These are phyloP conservation scores for Naganishia onofrii DNA, from an alignment of 768 basidiomycete species.

Conservation along the genomic window DNA sequence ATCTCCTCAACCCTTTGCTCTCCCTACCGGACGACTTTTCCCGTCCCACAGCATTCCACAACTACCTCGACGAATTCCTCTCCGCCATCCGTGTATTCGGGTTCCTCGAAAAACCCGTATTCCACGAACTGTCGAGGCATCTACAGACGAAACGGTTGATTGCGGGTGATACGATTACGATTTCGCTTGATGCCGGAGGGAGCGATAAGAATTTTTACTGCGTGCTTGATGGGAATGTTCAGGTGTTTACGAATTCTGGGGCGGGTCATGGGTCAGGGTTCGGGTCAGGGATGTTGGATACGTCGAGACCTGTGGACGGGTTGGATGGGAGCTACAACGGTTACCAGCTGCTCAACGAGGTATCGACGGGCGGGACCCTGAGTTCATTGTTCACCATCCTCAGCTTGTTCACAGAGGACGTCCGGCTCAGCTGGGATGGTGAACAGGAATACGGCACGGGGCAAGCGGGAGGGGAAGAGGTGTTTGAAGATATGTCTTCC, in stretches of 20 bases:
- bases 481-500: neutral
- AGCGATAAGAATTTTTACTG: conserved; percentile 84
- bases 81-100: conserved; percentile 96
- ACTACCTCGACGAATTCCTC: conserved; percentile 94
- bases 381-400: conserved; percentile 96
- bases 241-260: conserved; percentile 61
- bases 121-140: conserved; percentile 94
- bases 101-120: conserved; percentile 96
- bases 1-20: conserved; percentile 31
- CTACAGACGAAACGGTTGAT: conserved; percentile 91
- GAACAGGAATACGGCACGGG: conserved; percentile 32
- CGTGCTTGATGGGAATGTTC: conserved; percentile 94
- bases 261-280: conserved; percentile 46
- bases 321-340: conserved; percentile 65
- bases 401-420: conserved; percentile 86
- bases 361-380: conserved; percentile 88
- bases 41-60: conserved; percentile 73
- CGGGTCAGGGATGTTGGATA: conserved; percentile 69
- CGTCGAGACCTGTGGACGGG: neutral
- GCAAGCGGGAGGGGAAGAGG: conserved; percentile 19
- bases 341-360: conserved; percentile 93
- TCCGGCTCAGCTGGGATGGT: conserved; percentile 74
- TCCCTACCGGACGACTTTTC: conserved; percentile 53
- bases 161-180: conserved; percentile 87
- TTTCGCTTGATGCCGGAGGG: conserved; percentile 66